Evolutionary conservation across 2,329 filamentous ascomycete genomes (phyloP), one percentile per base, ranked within the genome.

Genomic region (Stagonosporopsis vannaccii): DNA sequence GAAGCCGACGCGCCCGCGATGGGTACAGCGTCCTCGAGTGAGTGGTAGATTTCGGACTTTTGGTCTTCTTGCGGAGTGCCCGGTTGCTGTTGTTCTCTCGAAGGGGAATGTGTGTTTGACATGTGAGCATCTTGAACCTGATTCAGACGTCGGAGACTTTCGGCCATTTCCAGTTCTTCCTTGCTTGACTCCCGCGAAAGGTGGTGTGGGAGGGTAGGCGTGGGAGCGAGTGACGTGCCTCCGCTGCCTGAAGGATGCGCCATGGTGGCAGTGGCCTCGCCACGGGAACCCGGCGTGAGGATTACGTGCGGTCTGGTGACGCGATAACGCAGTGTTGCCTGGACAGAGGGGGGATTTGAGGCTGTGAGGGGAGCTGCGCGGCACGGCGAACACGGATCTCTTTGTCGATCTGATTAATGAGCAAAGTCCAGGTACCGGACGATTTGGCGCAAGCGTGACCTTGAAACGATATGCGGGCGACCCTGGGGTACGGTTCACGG

Each of bases 101-200:
- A 51, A 6, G 58, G 56, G 8, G 64, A 60, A 39, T 57, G 51
- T 22, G 56, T 50, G 56, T 65, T 66, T 32, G 66, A 51, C 20
- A 63, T 58, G 33, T 65, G 66, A 39, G 65, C 59, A 41, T 71
- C 71, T 61, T 81, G 77, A 9, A 79, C 77, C 56, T 81, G 79
- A 52, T 78, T 79, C 35, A 82, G 60, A 45, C 72, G 61, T 51
- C 67, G 73, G 23, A 83, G 76, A 59, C 79, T 78, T 59, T 78
- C 76, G 12, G 81, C 81, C 66, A 79, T 76, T 65, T 82, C 80
- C 23, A 82, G 71, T 61, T 83, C 81, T 69, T 82, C 78, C 61
- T 77, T 77, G 51, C 80, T 82, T 4, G 77, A 77, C 53, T 81
- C 74, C 36, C 77, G 67, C 20, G 77, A 75, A n/a, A 79, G 53